Conservation (phyloP, 1,284 basidiomycete genomes). For the Porodaedalea pini region DNA sequence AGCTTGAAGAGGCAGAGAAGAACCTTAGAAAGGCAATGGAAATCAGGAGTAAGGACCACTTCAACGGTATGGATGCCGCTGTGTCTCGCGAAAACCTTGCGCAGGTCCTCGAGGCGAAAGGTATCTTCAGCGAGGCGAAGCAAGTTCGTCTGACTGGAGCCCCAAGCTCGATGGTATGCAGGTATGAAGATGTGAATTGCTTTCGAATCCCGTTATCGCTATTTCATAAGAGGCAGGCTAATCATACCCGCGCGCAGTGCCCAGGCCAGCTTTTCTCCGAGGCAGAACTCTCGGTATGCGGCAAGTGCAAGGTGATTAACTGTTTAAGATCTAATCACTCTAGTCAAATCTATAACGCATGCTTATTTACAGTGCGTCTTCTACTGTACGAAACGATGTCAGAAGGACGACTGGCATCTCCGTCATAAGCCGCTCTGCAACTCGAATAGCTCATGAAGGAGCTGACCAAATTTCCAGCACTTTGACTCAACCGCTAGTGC, state of each 20-base stretch:
- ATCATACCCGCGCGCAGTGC: too few species aligned
- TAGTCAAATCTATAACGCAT: neutral
- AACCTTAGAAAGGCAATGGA: slow-evolving; percentile 31
- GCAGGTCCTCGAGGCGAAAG: slow-evolving; percentile 25
- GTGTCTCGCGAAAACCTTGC: slow-evolving; percentile 35
- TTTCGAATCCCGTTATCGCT: neutral
- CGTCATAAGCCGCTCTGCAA: slow-evolving; percentile 20
- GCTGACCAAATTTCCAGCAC: too few species aligned
- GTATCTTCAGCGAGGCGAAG: slow-evolving; percentile 29
- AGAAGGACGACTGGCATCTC: slow-evolving; percentile 27
- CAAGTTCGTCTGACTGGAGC: slow-evolving; percentile 27
- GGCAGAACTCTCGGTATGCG: too few species aligned
- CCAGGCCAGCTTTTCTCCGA: too few species aligned
- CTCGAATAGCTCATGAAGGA: too few species aligned
- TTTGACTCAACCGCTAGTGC: too few species aligned
- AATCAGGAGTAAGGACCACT: slow-evolving; percentile 25
- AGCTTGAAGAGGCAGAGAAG: slow-evolving; percentile 33
- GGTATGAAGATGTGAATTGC: slow-evolving; percentile 26
- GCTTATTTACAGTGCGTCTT: slow-evolving; percentile 22
- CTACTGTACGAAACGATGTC: slow-evolving; percentile 27
- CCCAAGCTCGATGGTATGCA: slow-evolving; percentile 30
- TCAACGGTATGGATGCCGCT: slow-evolving; percentile 30
- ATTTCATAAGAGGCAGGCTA: too few species aligned
- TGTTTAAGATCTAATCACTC: too few species aligned
- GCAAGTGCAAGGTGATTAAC: slow-evolving; percentile 22